A percentile compares a stretch with the other conserved stretches of the same genome.
Evolutionary conservation across 2,329 filamentous ascomycete genomes (phyloP).

Genomic region (Raffaelea deltoideospora): DNA sequence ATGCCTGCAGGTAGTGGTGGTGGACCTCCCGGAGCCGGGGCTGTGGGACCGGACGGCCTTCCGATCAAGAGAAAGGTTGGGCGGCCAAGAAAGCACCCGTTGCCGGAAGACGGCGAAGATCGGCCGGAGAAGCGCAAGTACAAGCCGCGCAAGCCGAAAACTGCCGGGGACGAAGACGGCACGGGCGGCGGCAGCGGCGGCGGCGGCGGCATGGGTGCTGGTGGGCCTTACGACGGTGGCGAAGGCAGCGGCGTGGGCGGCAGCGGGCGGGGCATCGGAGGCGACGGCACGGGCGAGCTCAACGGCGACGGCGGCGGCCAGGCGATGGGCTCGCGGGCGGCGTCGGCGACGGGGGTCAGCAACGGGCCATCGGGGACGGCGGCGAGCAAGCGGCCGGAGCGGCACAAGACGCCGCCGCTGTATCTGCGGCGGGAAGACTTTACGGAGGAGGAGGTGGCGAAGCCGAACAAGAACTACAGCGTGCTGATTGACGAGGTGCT

Average conservation of each 20-base stretch:
- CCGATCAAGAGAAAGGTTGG: slow-evolving; percentile 50
- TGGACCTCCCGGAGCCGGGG: background rate
- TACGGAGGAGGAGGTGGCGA: slow-evolving; percentile 41
- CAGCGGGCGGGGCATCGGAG: too few relatives aligned
- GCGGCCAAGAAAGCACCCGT: slow-evolving; percentile 46
- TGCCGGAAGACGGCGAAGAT: slow-evolving; percentile 38
- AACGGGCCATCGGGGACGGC: slow-evolving; percentile 17
- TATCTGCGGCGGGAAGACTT: slow-evolving; percentile 39
- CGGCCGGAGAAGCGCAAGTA: slow-evolving; percentile 50
- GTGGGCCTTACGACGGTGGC: slow-evolving; percentile 17
- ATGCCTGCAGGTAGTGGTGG: background rate
- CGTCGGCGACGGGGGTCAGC: background rate
- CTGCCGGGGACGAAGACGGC: slow-evolving; percentile 31
- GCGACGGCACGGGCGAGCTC: too few relatives aligned
- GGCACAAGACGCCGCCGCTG: slow-evolving; percentile 46
- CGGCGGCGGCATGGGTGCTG: background rate
- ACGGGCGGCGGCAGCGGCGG: slow-evolving; percentile 20
- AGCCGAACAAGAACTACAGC: slow-evolving; percentile 48
- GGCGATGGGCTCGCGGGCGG: too few relatives aligned
- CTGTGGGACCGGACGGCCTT: slow-evolving; percentile 29
- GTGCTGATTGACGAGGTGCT: slow-evolving; percentile 46
- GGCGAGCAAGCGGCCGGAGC: slow-evolving; percentile 46
- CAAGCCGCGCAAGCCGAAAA: slow-evolving; percentile 36
- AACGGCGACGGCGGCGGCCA: too few relatives aligned
- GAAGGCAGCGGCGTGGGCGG: too few relatives aligned